Conservation (phyloP, 1,139 yeast genomes). For the Candida labiduridarum region DNA sequence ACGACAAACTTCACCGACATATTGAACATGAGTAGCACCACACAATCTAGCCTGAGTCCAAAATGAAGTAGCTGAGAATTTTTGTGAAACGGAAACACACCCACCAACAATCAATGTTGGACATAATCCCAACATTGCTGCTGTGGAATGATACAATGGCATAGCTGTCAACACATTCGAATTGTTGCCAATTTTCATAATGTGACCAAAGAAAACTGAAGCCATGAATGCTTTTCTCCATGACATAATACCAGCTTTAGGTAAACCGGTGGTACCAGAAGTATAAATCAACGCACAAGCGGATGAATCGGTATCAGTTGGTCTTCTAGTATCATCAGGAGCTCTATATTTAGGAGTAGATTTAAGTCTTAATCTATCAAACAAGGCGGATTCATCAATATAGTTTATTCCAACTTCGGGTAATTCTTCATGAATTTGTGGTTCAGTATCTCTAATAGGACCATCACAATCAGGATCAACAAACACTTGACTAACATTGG, state of each 20-base stretch:
- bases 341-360: conserved; percentile 57
- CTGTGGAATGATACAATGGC: conserved; percentile 97
- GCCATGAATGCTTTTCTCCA: conserved; percentile 86
- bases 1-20: conserved; percentile 95
- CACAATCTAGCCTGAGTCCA: conserved; percentile 87
- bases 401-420: conserved; percentile 51
- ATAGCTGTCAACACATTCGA: conserved; percentile 83
- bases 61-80: conserved; percentile 81
- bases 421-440: conserved; percentile 43
- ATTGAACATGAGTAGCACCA: conserved; percentile 81
- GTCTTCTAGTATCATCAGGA: conserved; percentile 57
- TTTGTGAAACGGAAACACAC: conserved; percentile 74
- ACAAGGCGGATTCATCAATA: conserved; percentile 55
- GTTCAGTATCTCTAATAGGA: conserved; percentile 57
- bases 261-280: conserved; percentile 94
- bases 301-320: conserved; percentile 56
- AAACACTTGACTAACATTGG: conserved; percentile 64
- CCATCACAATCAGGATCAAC: conserved; percentile 72
- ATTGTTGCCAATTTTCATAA: conserved; percentile 57
- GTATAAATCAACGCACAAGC: conserved; percentile 82
- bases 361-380: conserved; percentile 45
- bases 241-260: conserved; percentile 92
- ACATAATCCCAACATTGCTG: conserved; percentile 82
- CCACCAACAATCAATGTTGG: conserved; percentile 71
- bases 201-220: conserved; percentile 66